Evolutionary conservation across 768 basidiomycete genomes (phyloP), one percentile per base, ranked within the genome.

Genomic region (Lentinula edodes): DNA sequence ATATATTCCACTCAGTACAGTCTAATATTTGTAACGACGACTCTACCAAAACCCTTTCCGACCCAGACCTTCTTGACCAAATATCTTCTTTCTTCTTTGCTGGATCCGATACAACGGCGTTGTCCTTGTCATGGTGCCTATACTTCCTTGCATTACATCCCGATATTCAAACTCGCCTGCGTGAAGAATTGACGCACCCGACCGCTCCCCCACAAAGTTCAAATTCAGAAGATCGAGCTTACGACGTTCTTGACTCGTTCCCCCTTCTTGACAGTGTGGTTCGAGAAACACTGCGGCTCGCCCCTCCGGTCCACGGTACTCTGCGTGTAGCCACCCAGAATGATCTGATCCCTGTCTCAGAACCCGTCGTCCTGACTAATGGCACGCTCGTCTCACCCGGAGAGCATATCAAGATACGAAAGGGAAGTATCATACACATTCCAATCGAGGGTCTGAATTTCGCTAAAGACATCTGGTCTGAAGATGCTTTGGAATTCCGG

Each of bases 41-140:
- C 59, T 65, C 75, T 4, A 72, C 76, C 6, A 74, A 76, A 63
- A 75, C 78, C 15, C 69, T 89, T 53, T 78, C 83, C n/a, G 88
- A 89, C 63, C 68, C 78, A 34, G 86, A 86, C 53, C 72, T 87
- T n/a, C 73, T 86, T 7, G 82, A 83, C 63, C 85, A 87, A 69
- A 81, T 86, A 65, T 80, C 81, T n/a, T 85, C 85, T 35, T 82
- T 88, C 70, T 75, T 88, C 60, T 81, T 86, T 45, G 85, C 81
- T 2, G 87, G 88, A 12, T 83, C 86, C 28, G 86, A 88, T 66
- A 79, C 84, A 2, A 82, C 83, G 35, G 76, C 83, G 6, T 74
- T 85, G 7, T 79, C 83, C 18, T 72, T 87, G 28, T 74, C 83
- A 6, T 89, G 84, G 83, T 81, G 80, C 58, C 71, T 88, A 1